A percentile compares a stretch with the other conserved stretches of the same genome.
These are phyloP conservation scores for Geotrichum reessii DNA, from an alignment of 1,139 yeast species.

Conservation along the genomic window DNA sequence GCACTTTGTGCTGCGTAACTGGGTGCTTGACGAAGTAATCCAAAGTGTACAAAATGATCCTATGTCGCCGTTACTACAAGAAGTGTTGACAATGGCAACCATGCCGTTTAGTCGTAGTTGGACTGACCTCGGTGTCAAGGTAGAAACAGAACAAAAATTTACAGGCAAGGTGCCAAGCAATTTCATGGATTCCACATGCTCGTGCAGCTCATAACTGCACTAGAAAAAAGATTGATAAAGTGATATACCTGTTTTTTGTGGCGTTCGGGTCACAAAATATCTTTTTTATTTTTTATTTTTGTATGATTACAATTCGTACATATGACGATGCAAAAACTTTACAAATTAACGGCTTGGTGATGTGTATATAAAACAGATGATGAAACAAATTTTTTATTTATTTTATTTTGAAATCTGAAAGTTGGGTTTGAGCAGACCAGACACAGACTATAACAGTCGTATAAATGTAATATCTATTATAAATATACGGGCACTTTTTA, in stretches of 20 bases:
- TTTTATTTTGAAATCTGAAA: no score
- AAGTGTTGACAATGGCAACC: constrained; percentile 35
- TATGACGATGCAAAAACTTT: no score
- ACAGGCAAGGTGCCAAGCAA: constrained; percentile 28
- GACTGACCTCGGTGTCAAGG: constrained; percentile 28
- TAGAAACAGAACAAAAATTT: constrained; percentile 23
- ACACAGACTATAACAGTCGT: no score
- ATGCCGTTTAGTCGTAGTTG: constrained; percentile 37
- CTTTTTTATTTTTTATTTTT: no score
- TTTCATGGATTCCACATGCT: constrained; percentile 30
- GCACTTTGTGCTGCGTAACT: constrained; percentile 71
- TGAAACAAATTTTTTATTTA: no score
- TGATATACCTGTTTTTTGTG: background rate
- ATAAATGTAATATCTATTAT: no score
- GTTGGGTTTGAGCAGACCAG: no score
- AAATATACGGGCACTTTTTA: no score
- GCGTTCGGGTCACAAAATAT: background rate
- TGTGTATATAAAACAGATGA: no score
- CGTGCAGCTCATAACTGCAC: constrained; percentile 28
- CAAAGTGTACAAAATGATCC: constrained; percentile 28
- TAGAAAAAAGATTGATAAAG: background rate
- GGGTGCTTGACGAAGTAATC: constrained; percentile 84
- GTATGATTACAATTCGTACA: no score
- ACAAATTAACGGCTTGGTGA: no score
- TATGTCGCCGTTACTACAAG: constrained; percentile 28